Evolutionary conservation across 31 red algal genomes (phyloP).

Genomic region (Asparagopsis taxiformis): DNA sequence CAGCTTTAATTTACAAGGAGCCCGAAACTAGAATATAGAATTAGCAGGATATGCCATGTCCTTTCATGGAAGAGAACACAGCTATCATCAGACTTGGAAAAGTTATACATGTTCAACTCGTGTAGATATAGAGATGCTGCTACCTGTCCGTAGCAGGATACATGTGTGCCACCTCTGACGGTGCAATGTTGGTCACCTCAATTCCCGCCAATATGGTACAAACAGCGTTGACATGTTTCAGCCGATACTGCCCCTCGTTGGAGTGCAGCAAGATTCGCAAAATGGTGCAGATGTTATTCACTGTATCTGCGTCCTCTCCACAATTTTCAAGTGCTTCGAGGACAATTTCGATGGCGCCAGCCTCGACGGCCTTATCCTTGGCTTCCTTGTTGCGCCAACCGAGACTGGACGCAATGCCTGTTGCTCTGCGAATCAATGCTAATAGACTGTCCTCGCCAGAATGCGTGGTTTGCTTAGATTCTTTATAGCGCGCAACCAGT

Average conservation of each 20-base stretch:
- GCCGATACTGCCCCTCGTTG: slow-evolving; percentile 33
- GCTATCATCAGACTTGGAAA: no score
- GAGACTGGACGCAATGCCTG: slow-evolving; percentile 12
- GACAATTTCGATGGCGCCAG: slow-evolving; percentile 51
- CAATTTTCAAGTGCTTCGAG: slow-evolving; percentile 43
- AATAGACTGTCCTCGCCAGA: slow-evolving; percentile 16
- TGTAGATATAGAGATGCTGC: no score
- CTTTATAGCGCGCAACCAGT: slow-evolving; percentile 21
- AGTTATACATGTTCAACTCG: no score
- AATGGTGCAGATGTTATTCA: slow-evolving; percentile 45
- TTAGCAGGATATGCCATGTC: no score
- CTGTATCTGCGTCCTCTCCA: slow-evolving; percentile 24
- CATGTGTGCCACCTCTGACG: slow-evolving; percentile 19
- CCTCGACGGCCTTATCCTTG: slow-evolving; percentile 40
- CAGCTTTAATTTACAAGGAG: no score
- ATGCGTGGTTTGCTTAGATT: background rate
- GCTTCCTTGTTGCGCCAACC: slow-evolving; percentile 29
- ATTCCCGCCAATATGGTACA: slow-evolving; percentile 50
- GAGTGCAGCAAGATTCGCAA: slow-evolving; percentile 38
- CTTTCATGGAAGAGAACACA: no score
- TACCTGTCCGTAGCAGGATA: no score
- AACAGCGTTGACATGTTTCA: slow-evolving; percentile 26
- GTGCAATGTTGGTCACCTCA: slow-evolving; percentile 30
- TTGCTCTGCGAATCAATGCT: slow-evolving; percentile 28
- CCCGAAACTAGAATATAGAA: no score